Conservation (phyloP, 106 monocot species). For the Xerophyta viscosa region DNA sequence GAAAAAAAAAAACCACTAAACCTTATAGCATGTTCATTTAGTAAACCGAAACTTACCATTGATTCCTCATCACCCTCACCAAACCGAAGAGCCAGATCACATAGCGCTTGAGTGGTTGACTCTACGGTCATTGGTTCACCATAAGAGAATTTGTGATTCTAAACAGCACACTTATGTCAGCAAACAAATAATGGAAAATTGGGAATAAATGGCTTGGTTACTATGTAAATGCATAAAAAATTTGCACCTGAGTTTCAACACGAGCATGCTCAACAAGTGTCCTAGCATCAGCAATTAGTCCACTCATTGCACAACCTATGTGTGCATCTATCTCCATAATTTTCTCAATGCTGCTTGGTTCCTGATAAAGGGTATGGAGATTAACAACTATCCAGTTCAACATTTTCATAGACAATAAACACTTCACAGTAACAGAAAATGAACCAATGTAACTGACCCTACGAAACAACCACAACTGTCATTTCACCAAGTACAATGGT, state of each 20-base stretch:
- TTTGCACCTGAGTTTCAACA: slow-evolving; percentile 54
- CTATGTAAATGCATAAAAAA: neutral
- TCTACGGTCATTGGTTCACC: slow-evolving; percentile 65
- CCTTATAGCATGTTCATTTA: no score
- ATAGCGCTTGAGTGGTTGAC: slow-evolving; percentile 58
- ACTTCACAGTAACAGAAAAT: no score
- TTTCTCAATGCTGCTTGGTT: slow-evolving; percentile 69
- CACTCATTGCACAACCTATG: slow-evolving; percentile 75
- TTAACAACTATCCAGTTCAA: no score
- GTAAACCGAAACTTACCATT: slow-evolving; percentile 42
- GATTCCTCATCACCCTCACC: slow-evolving; percentile 73
- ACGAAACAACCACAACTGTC: no score
- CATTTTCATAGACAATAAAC: no score
- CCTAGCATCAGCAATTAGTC: slow-evolving; percentile 61
- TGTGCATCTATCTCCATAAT: slow-evolving; percentile 79
- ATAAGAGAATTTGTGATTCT: slow-evolving; percentile 78
- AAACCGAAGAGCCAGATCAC: slow-evolving; percentile 70
- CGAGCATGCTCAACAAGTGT: slow-evolving; percentile 74
- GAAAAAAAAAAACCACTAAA: no score
- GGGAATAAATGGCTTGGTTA: neutral
- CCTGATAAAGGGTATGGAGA: no score
- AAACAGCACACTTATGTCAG: neutral
- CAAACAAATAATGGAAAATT: slow-evolving; percentile 1
- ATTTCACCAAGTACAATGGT: no score
- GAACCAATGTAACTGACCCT: no score